Evolutionary conservation across 2,329 filamentous ascomycete genomes (phyloP).

Genomic region (Colletotrichum musicola): DNA sequence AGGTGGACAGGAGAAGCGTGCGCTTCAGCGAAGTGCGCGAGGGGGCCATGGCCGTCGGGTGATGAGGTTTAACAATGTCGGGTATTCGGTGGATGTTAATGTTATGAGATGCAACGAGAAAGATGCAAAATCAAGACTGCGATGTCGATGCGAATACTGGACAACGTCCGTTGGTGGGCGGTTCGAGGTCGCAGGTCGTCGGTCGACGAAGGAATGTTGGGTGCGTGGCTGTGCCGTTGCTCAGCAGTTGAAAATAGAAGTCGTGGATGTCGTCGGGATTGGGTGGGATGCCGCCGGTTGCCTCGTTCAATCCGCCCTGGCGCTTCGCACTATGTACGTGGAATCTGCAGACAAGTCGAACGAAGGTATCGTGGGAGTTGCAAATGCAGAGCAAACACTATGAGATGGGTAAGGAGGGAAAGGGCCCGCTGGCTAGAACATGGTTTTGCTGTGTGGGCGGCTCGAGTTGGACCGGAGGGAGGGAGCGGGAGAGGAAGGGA

Average conservation of each 20-base stretch:
- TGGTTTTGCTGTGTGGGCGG: constrained; percentile 25
- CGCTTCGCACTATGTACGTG: constrained; percentile 4
- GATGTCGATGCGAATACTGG: background rate
- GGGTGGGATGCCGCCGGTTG: constrained; percentile 21
- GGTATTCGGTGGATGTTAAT: background rate
- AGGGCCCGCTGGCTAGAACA: constrained; percentile 31
- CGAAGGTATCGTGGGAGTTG: constrained; percentile 30
- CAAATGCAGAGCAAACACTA: constrained; percentile 14
- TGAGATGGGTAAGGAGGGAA: constrained; percentile 17
- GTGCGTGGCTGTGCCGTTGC: constrained; percentile 10
- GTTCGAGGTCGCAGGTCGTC: background rate
- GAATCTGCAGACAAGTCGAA: constrained; percentile 7
- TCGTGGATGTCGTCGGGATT: constrained; percentile 23
- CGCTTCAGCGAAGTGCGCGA: constrained; percentile 35
- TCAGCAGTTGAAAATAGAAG: constrained; percentile 2
- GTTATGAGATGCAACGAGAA: background rate
- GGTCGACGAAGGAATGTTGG: constrained; percentile 4
- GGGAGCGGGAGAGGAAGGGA: constrained; percentile 37
- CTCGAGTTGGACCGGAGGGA: constrained; percentile 23
- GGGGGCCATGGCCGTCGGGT: constrained; percentile 29
- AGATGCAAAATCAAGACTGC: background rate
- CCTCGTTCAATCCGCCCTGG: constrained; percentile 4
- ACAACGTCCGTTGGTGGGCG: background rate
- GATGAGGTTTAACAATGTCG: background rate
- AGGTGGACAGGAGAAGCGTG: constrained; percentile 82